phyloP scores from a whole-genome alignment of 495 filamentous ascomycete genomes.

The Oleoguttula mirabilis region DNA sequence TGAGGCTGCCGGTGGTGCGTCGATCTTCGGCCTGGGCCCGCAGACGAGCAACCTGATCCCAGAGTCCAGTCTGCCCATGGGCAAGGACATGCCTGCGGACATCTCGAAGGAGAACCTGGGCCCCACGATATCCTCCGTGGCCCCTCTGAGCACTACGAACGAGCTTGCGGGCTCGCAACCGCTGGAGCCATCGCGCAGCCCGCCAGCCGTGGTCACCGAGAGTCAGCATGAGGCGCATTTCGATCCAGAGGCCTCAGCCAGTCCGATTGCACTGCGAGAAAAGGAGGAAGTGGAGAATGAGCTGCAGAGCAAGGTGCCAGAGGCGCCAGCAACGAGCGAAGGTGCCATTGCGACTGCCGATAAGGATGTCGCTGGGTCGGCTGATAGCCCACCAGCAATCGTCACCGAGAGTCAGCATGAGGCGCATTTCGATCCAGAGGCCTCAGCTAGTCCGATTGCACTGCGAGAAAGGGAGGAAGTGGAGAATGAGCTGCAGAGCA shows the following conservation, averaged over 20 bases:
- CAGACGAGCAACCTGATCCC: constrained; percentile 51
- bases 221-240: constrained; percentile 14
- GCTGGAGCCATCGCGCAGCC: constrained; percentile 44
- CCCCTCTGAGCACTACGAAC: constrained; percentile 59
- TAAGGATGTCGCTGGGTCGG: background rate
- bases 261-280: constrained; percentile 18
- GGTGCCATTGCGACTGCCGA: constrained; percentile 26
- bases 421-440: constrained; percentile 18
- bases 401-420: constrained; percentile 40
- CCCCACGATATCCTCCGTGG: constrained; percentile 54
- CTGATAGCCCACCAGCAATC: constrained; percentile 49
- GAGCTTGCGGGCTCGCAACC: constrained; percentile 60
- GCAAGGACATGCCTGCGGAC: constrained; percentile 25
- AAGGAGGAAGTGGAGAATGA: constrained; percentile 20
- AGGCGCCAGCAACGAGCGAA: constrained; percentile 21
- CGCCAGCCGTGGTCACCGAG: constrained; percentile 56
- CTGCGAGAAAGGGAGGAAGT: constrained; percentile 18
- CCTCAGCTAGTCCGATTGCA: constrained; percentile 16
- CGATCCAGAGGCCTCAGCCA: constrained; percentile 19
- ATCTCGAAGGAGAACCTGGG: constrained; percentile 41
- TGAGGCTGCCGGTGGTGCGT: constrained; percentile 36
- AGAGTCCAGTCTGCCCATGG: constrained; percentile 74
- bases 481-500: constrained; percentile 21
- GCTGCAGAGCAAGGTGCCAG: constrained; percentile 17
- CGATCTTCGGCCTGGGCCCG: constrained; percentile 37